These are phyloP conservation scores for Podospora pseudoanserina DNA, from an alignment of 495 filamentous ascomycete species.

Conservation along the genomic window DNA sequence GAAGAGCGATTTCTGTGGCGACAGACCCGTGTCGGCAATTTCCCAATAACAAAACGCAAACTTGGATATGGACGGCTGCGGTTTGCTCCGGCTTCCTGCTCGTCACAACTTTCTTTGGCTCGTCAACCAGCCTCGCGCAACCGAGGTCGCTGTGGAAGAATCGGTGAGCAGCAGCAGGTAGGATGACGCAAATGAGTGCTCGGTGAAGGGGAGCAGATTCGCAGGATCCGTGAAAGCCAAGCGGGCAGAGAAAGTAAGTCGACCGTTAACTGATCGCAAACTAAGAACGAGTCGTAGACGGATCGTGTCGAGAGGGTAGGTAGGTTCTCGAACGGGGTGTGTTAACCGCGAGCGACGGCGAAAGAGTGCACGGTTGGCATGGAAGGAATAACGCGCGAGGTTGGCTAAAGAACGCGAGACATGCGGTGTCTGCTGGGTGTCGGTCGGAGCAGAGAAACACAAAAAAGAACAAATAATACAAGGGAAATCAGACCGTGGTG, in stretches of 20 bases:
- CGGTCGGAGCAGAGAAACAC: background rate
- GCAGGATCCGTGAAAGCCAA: background rate
- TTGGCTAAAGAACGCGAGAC: slow-evolving; percentile 5
- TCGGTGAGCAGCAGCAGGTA: slow-evolving; percentile 8
- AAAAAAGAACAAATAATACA: slow-evolving; percentile 5
- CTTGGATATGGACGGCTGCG: background rate
- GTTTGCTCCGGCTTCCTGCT: background rate
- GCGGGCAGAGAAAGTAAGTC: background rate
- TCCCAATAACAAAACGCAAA: slow-evolving; percentile 6
- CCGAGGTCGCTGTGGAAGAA: background rate
- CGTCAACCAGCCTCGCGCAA: background rate
- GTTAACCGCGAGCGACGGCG: slow-evolving; percentile 11
- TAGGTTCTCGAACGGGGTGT: slow-evolving; percentile 1
- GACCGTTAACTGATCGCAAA: background rate
- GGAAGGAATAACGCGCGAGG: slow-evolving; percentile 15
- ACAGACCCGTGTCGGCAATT: slow-evolving; percentile 1
- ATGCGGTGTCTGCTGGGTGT: background rate
- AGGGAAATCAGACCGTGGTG: slow-evolving; percentile 4
- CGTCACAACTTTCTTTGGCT: background rate
- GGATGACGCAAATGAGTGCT: slow-evolving; percentile 1
- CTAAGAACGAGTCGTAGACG: slow-evolving; percentile 1
- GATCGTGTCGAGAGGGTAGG: background rate
- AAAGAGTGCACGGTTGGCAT: slow-evolving; percentile 8
- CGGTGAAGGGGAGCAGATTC: background rate
- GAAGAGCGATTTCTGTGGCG: slow-evolving; percentile 10